Evolutionary conservation across 768 basidiomycete species (phyloP).

Genomic region (Boletus subcaerulescens): DNA sequence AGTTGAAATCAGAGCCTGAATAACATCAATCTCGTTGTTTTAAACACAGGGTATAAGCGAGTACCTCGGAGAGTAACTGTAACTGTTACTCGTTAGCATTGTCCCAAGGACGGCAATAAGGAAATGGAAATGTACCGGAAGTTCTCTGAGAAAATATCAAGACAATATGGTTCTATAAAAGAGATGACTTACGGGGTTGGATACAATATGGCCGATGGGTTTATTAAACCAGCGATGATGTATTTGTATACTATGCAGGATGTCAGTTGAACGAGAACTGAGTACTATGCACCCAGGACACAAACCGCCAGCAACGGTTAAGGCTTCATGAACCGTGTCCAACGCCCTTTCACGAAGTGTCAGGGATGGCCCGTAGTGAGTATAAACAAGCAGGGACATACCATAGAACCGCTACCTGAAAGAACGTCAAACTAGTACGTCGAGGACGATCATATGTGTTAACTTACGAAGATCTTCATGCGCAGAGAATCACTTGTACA

Average conservation of each 20-base stretch:
- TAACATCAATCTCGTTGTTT: neutral
- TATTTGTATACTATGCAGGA: neutral
- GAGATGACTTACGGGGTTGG: neutral
- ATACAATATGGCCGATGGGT: neutral
- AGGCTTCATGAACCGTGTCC: constrained; percentile 12
- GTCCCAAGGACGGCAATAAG: neutral
- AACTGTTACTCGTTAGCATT: neutral
- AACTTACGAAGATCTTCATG: constrained; percentile 1
- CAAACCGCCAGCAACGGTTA: constrained; percentile 8
- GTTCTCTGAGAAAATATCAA: neutral
- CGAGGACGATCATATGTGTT: neutral
- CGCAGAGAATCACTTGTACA: neutral
- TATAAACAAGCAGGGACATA: neutral
- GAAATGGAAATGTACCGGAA: constrained; percentile 1
- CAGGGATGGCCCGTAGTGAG: neutral
- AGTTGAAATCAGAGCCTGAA: neutral
- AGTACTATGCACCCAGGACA: neutral
- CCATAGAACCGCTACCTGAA: constrained; percentile 12
- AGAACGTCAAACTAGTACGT: neutral
- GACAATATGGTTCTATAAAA: neutral
- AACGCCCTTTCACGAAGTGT: constrained; percentile 4
- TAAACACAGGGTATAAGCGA: neutral
- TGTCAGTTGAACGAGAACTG: neutral
- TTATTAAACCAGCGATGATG: neutral
- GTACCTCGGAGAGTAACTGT: neutral